A percentile compares a stretch with the other conserved stretches of the same genome.
Conservation (phyloP, 768 basidiomycete species). For the Boletus rex-veris region DNA sequence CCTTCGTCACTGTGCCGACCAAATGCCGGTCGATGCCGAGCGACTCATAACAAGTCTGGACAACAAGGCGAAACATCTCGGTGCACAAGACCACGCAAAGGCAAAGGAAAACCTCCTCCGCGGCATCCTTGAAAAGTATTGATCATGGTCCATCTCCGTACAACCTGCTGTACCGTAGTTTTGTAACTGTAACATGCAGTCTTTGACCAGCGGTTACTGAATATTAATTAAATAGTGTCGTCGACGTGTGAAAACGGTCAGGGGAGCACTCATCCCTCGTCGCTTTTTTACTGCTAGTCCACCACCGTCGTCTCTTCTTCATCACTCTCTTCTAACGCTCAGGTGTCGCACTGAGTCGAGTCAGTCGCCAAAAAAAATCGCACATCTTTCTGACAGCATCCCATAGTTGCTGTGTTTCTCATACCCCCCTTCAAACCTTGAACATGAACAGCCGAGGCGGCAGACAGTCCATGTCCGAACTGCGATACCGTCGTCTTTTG, state of each 20-base stretch:
- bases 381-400: background rate
- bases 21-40: conserved; percentile 51
- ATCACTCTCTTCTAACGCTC: background rate
- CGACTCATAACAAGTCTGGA: conserved; percentile 50
- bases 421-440: background rate
- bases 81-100: conserved; percentile 31
- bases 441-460: conserved; percentile 62
- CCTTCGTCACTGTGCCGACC: conserved; percentile 39
- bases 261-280: background rate
- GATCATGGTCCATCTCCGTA: background rate
- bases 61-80: conserved; percentile 45
- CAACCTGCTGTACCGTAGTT: conserved; percentile 5
- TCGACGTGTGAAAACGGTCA: conserved; percentile 25
- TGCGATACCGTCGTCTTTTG: conserved; percentile 72
- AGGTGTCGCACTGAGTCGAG: background rate
- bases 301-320: conserved; percentile 2
- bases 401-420: background rate
- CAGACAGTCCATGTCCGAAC: conserved; percentile 73
- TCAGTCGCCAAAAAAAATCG: conserved; percentile 1
- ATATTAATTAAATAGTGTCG: background rate
- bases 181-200: background rate
- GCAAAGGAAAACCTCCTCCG: conserved; percentile 35
- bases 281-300: conserved; percentile 3
- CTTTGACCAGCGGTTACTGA: too few species aligned
- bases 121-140: conserved; percentile 34